A percentile compares a stretch with the other conserved stretches of the same genome.
Conservation (phyloP, 768 basidiomycete species). For the Crucibulum laeve region DNA sequence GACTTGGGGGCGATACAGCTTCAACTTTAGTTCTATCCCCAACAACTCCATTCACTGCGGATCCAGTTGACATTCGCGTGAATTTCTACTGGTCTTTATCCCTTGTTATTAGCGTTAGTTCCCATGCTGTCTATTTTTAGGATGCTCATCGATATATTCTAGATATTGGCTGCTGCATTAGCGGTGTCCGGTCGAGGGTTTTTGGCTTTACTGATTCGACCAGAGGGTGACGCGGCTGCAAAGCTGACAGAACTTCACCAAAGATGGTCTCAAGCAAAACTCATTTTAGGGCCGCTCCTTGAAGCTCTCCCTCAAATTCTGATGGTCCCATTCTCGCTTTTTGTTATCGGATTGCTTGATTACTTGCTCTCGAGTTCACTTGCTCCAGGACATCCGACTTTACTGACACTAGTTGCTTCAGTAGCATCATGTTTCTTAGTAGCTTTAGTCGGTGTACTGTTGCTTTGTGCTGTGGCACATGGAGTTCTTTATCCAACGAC, state of each 20-base stretch:
- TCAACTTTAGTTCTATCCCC: not conserved
- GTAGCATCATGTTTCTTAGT: not conserved
- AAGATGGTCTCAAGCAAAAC: conserved; percentile 7
- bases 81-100: conserved; percentile 13
- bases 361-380: conserved; percentile 5
- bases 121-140: not conserved
- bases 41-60: conserved; percentile 5
- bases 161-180: conserved; percentile 13
- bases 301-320: conserved; percentile 8
- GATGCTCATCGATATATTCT: no score
- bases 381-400: not conserved
- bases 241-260: conserved; percentile 8
- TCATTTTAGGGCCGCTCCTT: conserved; percentile 7
- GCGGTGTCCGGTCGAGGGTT: conserved; percentile 9
- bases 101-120: conserved; percentile 11
- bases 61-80: conserved; percentile 7
- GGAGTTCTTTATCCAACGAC: conserved; percentile 4
- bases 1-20: not conserved
- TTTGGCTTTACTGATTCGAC: conserved; percentile 7
- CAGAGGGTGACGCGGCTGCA: conserved; percentile 7
- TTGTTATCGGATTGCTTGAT: conserved; percentile 10
- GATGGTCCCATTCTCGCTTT: conserved; percentile 9
- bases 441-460: not conserved
- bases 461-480: conserved; percentile 1
- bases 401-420: not conserved